Evolutionary conservation across 495 filamentous ascomycete species (phyloP), one percentile per base, ranked within the genome.

Genomic region (Gamarada debralockiae): DNA sequence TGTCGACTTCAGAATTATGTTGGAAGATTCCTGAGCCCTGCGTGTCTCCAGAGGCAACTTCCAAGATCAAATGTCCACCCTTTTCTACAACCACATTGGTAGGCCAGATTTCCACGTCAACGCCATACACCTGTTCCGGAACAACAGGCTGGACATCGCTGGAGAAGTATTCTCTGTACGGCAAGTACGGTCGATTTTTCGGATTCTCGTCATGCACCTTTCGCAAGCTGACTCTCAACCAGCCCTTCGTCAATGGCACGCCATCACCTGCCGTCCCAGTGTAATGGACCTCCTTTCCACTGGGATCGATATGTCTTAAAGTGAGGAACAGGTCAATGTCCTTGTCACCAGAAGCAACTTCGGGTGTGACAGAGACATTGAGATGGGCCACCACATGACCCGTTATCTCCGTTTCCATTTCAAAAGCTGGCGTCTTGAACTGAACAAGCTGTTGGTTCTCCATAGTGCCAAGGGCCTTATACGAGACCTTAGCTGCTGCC

Each of bases 321-420:
- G 82, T 84, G 15, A 85, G 47, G 61, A 86, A 87, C 27, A 87
- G 62, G 60, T 87, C 84, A 17, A 88, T 80, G 45, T 88, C 84
- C 1, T 52, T 53, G 8, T 44, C 41, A 13, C 22, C 37, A 15
- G 1, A 15, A 52, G 65, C 10, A 67, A 70, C 5, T 14, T 70
- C 59, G 0, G 76, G 69, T 3, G 70, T 78, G 29, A 81, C 67
- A 0, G 79, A 83, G 1, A 87, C 74, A 48, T 77, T 77, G 18
- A 87, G 65, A 57, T 79, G 81, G 0, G 81, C 81, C 3, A 79
- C 70, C 43, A 85, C 71, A 50, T 88, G 79, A 10, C 84, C 84
- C 0, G 84, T 88, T 33, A 88, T 77, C 56, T 86, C 84, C 0
- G 73, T 84, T 48, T 85, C 80, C 13, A 60, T 48, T 20, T 73